Percentiles rank a stretch among this genome's conserved stretches.
These are phyloP conservation scores for Akanthomyces muscarius DNA, from an alignment of 2,329 filamentous ascomycete genomes.

Conservation along the genomic window DNA sequence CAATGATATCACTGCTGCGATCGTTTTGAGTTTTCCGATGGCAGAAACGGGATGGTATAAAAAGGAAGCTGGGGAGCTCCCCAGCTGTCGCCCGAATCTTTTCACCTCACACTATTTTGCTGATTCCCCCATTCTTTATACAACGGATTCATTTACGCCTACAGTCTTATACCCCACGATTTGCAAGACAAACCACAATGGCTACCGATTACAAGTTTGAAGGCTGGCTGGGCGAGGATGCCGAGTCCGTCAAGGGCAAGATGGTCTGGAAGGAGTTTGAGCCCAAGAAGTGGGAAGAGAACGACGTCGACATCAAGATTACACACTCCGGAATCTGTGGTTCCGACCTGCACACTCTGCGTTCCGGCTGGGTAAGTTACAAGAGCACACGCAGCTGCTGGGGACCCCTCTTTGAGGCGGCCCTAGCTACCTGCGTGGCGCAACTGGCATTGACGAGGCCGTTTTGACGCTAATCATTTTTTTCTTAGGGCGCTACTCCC, in stretches of 20 bases:
- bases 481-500: slow-evolving; percentile 20
- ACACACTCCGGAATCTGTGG: slow-evolving; percentile 65
- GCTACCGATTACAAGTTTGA: slow-evolving; percentile 44
- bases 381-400: slow-evolving; percentile 35
- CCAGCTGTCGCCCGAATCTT: background rate
- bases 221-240: slow-evolving; percentile 46
- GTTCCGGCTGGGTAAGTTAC: slow-evolving; percentile 47
- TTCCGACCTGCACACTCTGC: slow-evolving; percentile 55
- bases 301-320: slow-evolving; percentile 61
- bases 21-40: background rate
- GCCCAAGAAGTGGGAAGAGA: slow-evolving; percentile 63
- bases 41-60: background rate
- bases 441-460: too few species aligned
- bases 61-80: background rate
- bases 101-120: background rate
- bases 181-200: slow-evolving; percentile 23
- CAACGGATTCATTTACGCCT: background rate
- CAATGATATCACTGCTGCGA: slow-evolving; percentile 9
- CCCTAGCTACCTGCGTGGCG: background rate
- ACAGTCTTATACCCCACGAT: background rate
- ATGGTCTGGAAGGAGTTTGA: slow-evolving; percentile 54
- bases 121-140: background rate
- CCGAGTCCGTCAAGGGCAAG: slow-evolving; percentile 43
- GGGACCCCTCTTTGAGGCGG: slow-evolving; percentile 20
- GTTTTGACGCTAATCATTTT: background rate